Base-by-base conservation (phyloP, 306 rosid species). In the Echinosophora koreensis region DNA sequence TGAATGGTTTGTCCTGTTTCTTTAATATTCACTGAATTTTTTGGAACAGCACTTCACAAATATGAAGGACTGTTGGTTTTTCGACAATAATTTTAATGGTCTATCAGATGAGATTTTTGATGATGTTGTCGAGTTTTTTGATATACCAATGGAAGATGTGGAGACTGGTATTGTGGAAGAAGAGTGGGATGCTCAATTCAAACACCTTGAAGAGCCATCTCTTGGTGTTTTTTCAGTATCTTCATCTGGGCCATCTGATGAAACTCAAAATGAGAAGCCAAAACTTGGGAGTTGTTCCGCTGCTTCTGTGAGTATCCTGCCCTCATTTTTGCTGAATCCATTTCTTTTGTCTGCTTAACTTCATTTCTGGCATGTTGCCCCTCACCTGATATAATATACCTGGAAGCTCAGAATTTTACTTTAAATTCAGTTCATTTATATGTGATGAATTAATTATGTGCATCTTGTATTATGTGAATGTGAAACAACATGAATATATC, bases 71-170 rank as follows among this genome's bases (percentile, higher is more conserved):
- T 50, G 83, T 77, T 81, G 81, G 86, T 65, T 83, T 65, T 82
- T 75, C 3, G 84, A 86, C 60, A 87, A 83, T 12, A 87, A 80
- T 63, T 71, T 83, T 5, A 83, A 78, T 34, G 85, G 82, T 37
- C 44, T 77, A 1, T 41, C 82, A 18, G 86, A 85, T 54, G 89
- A 88, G 10, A 64, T 67, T 49, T 76, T 82, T 2, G 83, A 82
- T 14, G 86, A 86, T 37, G 83, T 83, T 22, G 44, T 85, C 30
- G 83, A 73, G 27, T 54, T 80, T 59, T 81, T 90, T 3, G 86
- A 92, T 76, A 88, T 90, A 2, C 88, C 88, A 2, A 28, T 84
- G 69, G 97, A 92, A 67, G 97, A 92, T 79, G 77, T 84, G 71
- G 97, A 87, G 69, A 72, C 35, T 63, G 76, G 69, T 76, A 76